Base-by-base conservation (phyloP, 23 red algal genomes). In the Gracilaria domingensis region DNA sequence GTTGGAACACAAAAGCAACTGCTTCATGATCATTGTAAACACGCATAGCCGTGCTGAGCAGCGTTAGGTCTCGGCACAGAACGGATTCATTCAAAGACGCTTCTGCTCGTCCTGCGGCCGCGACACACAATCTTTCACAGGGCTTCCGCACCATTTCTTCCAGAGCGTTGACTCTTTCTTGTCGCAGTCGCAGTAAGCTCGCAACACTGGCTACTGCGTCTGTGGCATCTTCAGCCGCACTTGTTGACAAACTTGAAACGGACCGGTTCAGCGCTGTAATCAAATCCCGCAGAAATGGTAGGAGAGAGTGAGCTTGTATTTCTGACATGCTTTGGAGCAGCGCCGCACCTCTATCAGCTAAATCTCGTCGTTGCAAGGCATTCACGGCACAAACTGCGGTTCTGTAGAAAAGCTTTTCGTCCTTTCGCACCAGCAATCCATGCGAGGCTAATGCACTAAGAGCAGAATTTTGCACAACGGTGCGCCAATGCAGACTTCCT, bases 11-110 rank as follows among this genome's bases (percentile, higher is more conserved):
- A 61, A 42, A 62, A 8, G 32, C 58, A n/a, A 55, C 79, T 16
- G 58, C 58, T 55, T 82, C 79, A 18, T 82, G 53, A 39, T 82
- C 79, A 65, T 82, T 82, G 28, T 62, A 60, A 42, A 62, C 79
- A 30, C 58, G 79, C 54, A 82, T 44, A 17, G 55, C 79, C 50
- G 79, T 77, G 36, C 72, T 50, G 40, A 77, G 45, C 18, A 77
- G 72, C 14, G 45, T 14, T 14, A 77, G 36, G 36, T 77, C 72
- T 20, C 72, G 38, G 28, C 72, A 77, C 9, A 77, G 72, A 48
- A 33, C 38, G 20, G 72, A 3, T 50, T 77, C 72, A 77, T 77
- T 50, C 72, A 77, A 32, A 12, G 45, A 26, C 17, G 25, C 38
- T 5, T 77, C 72, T 33, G 30, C 34, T 0, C 25, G 17, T 25